Base-by-base conservation (phyloP, 345 rosid genomes). In the Noccaea bulbosa region DNA sequence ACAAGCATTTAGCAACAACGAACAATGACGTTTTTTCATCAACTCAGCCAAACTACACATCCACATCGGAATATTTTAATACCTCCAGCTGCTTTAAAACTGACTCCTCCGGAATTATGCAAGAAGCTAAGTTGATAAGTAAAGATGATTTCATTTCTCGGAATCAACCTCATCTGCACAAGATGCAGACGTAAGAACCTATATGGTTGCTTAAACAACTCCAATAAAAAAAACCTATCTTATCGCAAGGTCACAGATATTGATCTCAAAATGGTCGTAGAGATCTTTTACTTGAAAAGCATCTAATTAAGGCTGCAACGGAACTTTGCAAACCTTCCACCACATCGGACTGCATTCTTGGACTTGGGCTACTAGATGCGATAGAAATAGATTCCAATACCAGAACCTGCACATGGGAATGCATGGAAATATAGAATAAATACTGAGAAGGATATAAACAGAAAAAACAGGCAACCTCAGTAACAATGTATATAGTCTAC, bases 31-130 rank as follows among this genome's bases (percentile, higher is more conserved):
- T 16, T 15, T 11, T 47, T 39, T 39, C 66, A 40, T 65, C 49
- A 37, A 27, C 53, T 73, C 68, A 52, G 74, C 56, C 38, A 52
- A 24, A 52, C 64, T 61, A 49, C 46, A 62, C 57, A 70, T 55
- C 41, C 34, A 74, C 50, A 16, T 39, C 8, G 24, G 50, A 69
- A 43, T 11, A 63, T 55, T 77, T 72, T 27, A 46, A 51, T 87
- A 93, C 98, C 98, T 88, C 92, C 58, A 88, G 81, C 78, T 87
- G 90, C 65, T 87, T 82, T 62, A 85, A 67, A 48, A 72, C 67
- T 60, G 89, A 68, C 78, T 87, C 87, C 81, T 93, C 83, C 39
- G 85, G 83, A 65, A 93, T 81, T 61, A 84, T 69, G 73, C 93
- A 86, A 61, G 77, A 74, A 4, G 83, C 86, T 65, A 83, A 58